phyloP scores from a whole-genome alignment of 805 yeast genomes.

The Yamadazyma tumulicola region DNA sequence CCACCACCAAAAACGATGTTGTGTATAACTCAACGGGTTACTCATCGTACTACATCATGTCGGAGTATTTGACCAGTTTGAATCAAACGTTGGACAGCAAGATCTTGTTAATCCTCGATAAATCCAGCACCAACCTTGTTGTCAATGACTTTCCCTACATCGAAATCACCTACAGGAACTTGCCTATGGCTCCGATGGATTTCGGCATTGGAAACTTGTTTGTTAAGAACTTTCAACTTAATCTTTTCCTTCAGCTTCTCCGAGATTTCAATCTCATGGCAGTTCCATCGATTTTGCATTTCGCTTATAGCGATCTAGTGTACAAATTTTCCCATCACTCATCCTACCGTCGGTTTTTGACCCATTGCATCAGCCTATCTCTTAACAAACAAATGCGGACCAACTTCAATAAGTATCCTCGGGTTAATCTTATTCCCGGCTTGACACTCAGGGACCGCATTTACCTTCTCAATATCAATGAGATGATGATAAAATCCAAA shows the following conservation, averaged over 20 bases:
- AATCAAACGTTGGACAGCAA: constrained; percentile 13
- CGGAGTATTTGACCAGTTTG: constrained; percentile 15
- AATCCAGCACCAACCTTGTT: constrained; percentile 12
- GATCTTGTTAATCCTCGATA: constrained; percentile 17
- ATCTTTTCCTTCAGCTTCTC: background rate
- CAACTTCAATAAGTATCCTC: constrained; percentile 5
- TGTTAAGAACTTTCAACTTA: constrained; percentile 1
- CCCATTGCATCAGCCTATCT: constrained; percentile 6
- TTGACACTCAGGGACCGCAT: background rate
- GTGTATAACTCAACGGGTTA: constrained; percentile 14
- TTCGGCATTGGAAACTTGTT: constrained; percentile 7
- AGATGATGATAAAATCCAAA: constrained; percentile 2
- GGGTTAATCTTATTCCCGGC: constrained; percentile 3
- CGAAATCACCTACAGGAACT: constrained; percentile 6
- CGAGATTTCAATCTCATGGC: constrained; percentile 1
- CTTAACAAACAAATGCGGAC: constrained; percentile 4
- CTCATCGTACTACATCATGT: constrained; percentile 15
- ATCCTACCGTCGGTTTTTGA: constrained; percentile 4
- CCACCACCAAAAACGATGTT: background rate
- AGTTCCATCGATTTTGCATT: constrained; percentile 5
- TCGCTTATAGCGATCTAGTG: constrained; percentile 1
- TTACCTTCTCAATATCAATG: constrained; percentile 3
- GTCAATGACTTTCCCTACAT: constrained; percentile 3
- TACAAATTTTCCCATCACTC: constrained; percentile 4
- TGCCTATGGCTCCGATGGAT: constrained; percentile 8